Evolutionary conservation across 345 rosid species (phyloP), one percentile per base, ranked within the genome.

Genomic region (Dimocarpus longan): DNA sequence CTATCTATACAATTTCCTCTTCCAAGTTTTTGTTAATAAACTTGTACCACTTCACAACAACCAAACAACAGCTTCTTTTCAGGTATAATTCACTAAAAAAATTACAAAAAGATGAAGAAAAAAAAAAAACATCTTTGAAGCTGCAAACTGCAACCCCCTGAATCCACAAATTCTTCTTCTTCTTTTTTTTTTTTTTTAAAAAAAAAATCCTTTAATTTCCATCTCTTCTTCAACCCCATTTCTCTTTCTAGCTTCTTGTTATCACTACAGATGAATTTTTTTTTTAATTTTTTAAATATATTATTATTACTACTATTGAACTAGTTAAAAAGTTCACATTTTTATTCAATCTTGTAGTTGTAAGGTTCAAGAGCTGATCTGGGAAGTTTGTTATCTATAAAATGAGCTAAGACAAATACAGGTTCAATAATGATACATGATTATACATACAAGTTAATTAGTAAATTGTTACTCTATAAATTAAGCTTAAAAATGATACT

Each of bases 331-430:
- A 21, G 39, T 37, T 73, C 56, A 15, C 37, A 42, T 42, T 1
- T 32, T 46, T 71, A 21, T 50, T 24, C 13, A 10, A 40, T 48
- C 15, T 64, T 66, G 50, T 71, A 43, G 74, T 69, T 81, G 21
- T 56, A 0, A n/a, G 24, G 50, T 26, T 69, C 39, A 52, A 42
- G 68, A 71, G 54, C 77, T 78, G 71, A 70, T 67, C 77, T 76
- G 76, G 57, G 73, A 76, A 26, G 15, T 60, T 63, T 22, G 5
- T 71, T 40, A 28, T 62, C 26, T 68, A 40, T 12, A 10, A 73
- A 52, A 67, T 67, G 75, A 79, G 76, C 79, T 70, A 22, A 71
- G 75, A 7, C 13, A 19, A 8, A 54, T 1, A 73, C 19, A 75
- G 71, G 46, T 54, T 57, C 57, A 71, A 71, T 26, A 48, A 15